Base-by-base conservation (phyloP, 345 rosid species). In the Gossypium arboreum region DNA sequence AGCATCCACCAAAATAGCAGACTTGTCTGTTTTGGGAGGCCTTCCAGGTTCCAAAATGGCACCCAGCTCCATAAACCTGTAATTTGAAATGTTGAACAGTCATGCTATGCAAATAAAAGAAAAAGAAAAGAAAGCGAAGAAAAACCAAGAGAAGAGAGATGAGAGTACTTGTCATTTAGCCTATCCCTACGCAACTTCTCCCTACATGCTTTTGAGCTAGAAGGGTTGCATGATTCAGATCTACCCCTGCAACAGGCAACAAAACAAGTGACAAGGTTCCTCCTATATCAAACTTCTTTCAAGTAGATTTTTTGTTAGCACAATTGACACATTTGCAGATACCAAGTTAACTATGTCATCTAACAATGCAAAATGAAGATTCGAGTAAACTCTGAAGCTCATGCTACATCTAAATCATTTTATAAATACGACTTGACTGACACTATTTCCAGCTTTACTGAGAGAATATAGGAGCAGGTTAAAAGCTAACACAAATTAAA, bases 171-270 rank as follows among this genome's bases (percentile, higher is more conserved):
- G 89, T 95, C 99, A 76, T 95, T 95, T 64, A 95, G 89, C 82
- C 85, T 86, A 83, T 93, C 98, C 67, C 98, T 88, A 18, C 99
- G 97, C 90, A 86, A 73, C 88, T 95, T 95, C 90, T 95, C 99
- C 86, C 99, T 87, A 78, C 99, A 93, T 45, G 99, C 99, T 77
- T 95, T 95, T 44, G 99, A 93, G 91, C 93, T 88, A 57, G 94
- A 79, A 16, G 79, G 79, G 72, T 87, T 82, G 70, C 88, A 87
- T 16, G 91, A 63, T 75, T 86, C 85, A 73, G 88, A 72, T 83
- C 92, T 80, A 68, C 73, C 79, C 88, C 90, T 88, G 83, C 81
- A 74, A 58, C 44, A 41, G 3, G 24, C 87, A 8, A 17, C 3
- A 3, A 13, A 64, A 15, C 18, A 34, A 77, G 20, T 47, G 59